phyloP scores from a whole-genome alignment of 1,139 yeast species.

The Pichia norvegensis region DNA sequence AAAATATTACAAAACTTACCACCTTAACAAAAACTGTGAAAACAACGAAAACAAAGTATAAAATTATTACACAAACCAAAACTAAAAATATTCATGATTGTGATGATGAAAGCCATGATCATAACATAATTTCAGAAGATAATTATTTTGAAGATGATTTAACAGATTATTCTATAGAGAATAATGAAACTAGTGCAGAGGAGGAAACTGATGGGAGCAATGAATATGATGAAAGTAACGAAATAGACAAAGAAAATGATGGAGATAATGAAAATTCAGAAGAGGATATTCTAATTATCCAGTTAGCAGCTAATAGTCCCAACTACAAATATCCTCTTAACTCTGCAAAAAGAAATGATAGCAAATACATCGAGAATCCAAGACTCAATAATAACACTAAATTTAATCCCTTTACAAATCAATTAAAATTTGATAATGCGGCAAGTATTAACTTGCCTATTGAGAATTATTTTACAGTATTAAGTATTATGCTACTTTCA shows the following conservation, averaged over 20 bases:
- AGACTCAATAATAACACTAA: not conserved
- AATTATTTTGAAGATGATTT: not conserved
- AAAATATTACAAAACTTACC: not conserved
- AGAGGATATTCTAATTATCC: not conserved
- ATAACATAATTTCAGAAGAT: not conserved
- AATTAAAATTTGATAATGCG: not conserved
- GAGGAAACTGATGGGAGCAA: not conserved
- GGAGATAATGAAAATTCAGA: not conserved
- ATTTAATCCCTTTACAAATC: not conserved
- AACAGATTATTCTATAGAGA: not conserved
- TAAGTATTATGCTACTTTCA: not conserved
- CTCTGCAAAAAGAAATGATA: not conserved
- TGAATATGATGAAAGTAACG: not conserved
- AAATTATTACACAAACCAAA: not conserved
- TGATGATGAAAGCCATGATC: not conserved
- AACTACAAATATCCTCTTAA: not conserved
- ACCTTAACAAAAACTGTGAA: not conserved
- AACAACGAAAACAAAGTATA: not conserved
- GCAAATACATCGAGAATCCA: not conserved
- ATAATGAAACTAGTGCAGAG: not conserved
- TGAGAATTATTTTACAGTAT: too few species aligned
- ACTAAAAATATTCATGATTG: not conserved
- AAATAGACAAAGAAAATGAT: too few species aligned
- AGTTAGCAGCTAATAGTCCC: not conserved
- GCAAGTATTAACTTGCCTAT: not conserved